Base-by-base conservation (phyloP, 805 yeast species). In the Wickerhamiella brachini region DNA sequence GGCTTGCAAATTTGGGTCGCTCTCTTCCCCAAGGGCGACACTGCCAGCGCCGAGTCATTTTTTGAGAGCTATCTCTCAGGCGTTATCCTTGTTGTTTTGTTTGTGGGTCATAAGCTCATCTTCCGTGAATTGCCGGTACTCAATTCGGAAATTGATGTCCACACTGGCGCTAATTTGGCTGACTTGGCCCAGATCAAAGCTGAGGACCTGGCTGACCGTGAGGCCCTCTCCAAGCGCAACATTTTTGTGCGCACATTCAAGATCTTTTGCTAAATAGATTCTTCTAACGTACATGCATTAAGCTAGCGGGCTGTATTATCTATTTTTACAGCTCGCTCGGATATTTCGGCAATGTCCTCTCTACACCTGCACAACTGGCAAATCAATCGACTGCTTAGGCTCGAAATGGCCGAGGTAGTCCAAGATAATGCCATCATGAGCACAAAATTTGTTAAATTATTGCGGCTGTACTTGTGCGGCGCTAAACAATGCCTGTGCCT, bases 1-100 rank as follows among this genome's bases (percentile, higher is more conserved):
- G 68, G 76, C 51, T 85, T 87, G 37, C 89, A 84, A 69, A 82
- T 85, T 71, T 85, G 89, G 85, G 72, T 81, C 53, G 88, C 90
- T 8, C 67, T 83, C 42, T 83, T 72, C 73, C 95, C 95, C 51
- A 60, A 79, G 67, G 79, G 70, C n/a, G 65, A 49, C 15, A 47
- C 39, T 17, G 66, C 73, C 21, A 58, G 55, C 45, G 74, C 72
- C 12, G 41, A 53, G 22, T 51, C 46, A 51, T 80, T 80, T 64
- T 79, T 80, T 70, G 69, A 72, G 63, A 67, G 71, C 52, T 79
- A 78, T 65, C 65, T 80, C 46, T 80, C 82, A 5, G 63, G 65
- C 15, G 71, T 71, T 9, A 64, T 71, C 20, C 60, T 62, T 12
- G 22, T 70, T 15, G 70, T 66, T 9, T 71, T 70, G 57, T 80